Conservation (phyloP, 768 basidiomycete species). For the Boletus subparvulus region DNA sequence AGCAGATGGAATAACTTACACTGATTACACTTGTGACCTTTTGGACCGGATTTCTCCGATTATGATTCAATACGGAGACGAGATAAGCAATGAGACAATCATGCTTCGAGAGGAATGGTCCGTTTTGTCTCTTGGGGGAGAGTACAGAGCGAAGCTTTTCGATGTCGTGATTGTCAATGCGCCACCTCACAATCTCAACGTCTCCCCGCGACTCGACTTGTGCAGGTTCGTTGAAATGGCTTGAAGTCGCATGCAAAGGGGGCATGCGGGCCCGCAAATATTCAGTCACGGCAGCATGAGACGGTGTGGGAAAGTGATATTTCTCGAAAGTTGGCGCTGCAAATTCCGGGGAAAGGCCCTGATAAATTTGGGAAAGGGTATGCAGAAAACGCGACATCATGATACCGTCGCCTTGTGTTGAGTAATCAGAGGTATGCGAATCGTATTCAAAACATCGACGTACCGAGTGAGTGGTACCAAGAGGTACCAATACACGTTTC, state of each 20-base stretch:
- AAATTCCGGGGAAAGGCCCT: constrained; percentile 6
- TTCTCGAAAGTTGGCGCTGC: constrained; percentile 21
- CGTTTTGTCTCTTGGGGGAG: not conserved
- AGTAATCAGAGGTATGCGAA: too few relatives aligned
- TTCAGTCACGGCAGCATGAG: constrained; percentile 4
- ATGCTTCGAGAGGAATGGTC: constrained; percentile 14
- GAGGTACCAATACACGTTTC: constrained; percentile 28
- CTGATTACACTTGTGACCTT: constrained; percentile 26
- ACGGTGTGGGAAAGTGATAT: constrained; percentile 11
- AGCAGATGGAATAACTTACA: constrained; percentile 12
- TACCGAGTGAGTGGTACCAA: constrained; percentile 34
- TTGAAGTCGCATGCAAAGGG: constrained; percentile 6
- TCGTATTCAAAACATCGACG: not conserved
- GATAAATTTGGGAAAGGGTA: constrained; percentile 26
- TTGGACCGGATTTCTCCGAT: constrained; percentile 2
- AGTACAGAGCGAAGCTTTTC: constrained; percentile 8
- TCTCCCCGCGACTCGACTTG: not conserved
- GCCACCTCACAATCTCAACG: constrained; percentile 1
- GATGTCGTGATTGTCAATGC: constrained; percentile 5
- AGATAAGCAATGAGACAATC: constrained; percentile 33
- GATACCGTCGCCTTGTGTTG: constrained; percentile 24
- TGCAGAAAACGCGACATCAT: constrained; percentile 25
- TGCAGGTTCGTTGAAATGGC: constrained; percentile 10
- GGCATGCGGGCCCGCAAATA: constrained; percentile 16
- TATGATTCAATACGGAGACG: constrained; percentile 20